A percentile compares a stretch with the other conserved stretches of the same genome.
phyloP scores from a whole-genome alignment of 495 filamentous ascomycete species.

The Astrothelium subdiscretum region DNA sequence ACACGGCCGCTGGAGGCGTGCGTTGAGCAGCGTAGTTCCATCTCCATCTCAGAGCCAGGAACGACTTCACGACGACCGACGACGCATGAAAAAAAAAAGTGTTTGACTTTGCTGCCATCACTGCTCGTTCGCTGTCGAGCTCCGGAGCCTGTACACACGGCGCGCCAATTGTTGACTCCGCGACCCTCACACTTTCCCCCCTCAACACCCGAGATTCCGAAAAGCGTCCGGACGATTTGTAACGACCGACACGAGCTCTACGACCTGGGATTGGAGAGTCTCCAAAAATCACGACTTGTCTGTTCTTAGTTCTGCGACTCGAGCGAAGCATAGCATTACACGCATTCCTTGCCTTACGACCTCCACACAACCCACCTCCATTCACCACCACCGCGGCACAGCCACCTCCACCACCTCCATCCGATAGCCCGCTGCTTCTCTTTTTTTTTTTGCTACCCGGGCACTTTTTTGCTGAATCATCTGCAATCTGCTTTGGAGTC shows the following conservation, averaged over 20 bases:
- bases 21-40: not conserved
- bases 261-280: not conserved
- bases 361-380: not conserved
- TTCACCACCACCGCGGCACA: not conserved
- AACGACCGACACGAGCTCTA: not conserved
- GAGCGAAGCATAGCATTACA: not conserved
- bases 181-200: too few species aligned
- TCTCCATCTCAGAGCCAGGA: slow-evolving; percentile 9
- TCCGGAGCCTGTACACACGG: too few species aligned
- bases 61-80: not conserved
- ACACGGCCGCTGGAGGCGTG: not conserved
- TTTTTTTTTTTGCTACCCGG: too few species aligned
- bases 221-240: not conserved
- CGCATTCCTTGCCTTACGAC: not conserved
- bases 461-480: not conserved
- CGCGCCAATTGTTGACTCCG: too few species aligned
- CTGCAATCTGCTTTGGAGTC: not conserved
- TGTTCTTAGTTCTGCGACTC: not conserved
- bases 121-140: not conserved
- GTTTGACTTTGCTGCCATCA: too few species aligned
- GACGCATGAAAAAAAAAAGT: slow-evolving; percentile 3
- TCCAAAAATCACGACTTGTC: not conserved
- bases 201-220: not conserved
- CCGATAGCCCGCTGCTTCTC: not conserved
- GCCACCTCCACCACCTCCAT: not conserved